Base-by-base conservation (phyloP, 352 stramenopile species). In the Pythium brachiatum region DNA sequence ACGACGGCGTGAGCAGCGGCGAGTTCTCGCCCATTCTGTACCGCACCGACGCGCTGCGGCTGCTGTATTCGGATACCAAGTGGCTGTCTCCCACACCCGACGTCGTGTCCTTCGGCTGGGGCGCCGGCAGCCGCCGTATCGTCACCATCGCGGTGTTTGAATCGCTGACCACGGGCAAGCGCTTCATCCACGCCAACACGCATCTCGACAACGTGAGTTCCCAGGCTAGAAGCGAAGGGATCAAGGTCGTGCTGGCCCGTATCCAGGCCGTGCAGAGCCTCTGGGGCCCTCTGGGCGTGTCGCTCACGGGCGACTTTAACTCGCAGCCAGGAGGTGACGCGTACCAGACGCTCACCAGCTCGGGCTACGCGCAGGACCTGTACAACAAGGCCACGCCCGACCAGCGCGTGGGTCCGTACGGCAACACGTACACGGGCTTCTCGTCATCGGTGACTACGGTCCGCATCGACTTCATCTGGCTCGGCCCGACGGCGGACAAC, bases 221-320 rank as follows among this genome's bases (percentile, higher is more conserved):
- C 2, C 58, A 64, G 58, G 58, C 58, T 9, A 46, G 58, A 13
- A 64, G 58, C 38, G 58, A 64, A 64, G 58, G 58, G 11, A 58
- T 64, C 50, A 64, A 64, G 47, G 58, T 64, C 58, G 58, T 58
- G 26, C 47, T 64, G 12, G 38, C 34, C 13, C 58, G 58, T 2
- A 64, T 64, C 36, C 20, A 41, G 5, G 48, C 58, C 16, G 58
- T 58, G 25, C 58, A 58, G 36, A 41, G 23, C 29, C 58, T 58
- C 3, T 64, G 34, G 34, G 58, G 58, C 27, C 47, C 58, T 20
- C 58, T 64, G 23, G 58, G 32, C 26, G 47, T 64, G n/a, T 41
- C 38, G 26, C 58, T 64, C 50, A 64, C 58, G 58, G 58, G 58
- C 26, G 58, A 64, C 39, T 64, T 64, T 34, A 64, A 64, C 48